Conservation (phyloP, 2,329 filamentous ascomycete species). For the Dactylellina parvicollis region DNA sequence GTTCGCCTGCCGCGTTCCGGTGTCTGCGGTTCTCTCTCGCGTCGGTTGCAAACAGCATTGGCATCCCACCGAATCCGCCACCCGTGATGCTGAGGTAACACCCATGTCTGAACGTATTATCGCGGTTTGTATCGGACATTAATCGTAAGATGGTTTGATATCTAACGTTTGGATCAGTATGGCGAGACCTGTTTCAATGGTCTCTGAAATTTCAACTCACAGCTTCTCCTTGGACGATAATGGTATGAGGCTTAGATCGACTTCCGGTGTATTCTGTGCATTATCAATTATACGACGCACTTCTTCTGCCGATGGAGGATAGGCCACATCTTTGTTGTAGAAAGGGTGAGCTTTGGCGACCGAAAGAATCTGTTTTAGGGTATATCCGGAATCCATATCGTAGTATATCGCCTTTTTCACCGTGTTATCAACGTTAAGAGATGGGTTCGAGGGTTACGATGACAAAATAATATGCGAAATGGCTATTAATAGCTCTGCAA, state of each 20-base stretch:
- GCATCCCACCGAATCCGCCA: constrained; percentile 57
- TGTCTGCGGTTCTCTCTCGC: constrained; percentile 63
- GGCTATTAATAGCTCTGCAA: no score
- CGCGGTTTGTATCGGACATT: constrained; percentile 58
- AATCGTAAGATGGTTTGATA: constrained; percentile 61
- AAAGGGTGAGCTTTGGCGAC: constrained; percentile 46
- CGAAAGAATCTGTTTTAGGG: constrained; percentile 43
- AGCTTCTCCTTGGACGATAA: constrained; percentile 12
- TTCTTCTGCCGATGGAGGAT: neutral
- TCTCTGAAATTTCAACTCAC: neutral
- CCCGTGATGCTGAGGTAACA: constrained; percentile 63
- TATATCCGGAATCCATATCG: constrained; percentile 24
- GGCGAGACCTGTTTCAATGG: neutral
- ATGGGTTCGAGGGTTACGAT: no score
- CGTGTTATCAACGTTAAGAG: no score
- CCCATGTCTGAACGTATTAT: constrained; percentile 60
- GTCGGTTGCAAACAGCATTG: constrained; percentile 63
- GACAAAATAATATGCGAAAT: no score
- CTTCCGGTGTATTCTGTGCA: neutral
- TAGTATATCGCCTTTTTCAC: no score
- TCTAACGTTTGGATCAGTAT: constrained; percentile 56
- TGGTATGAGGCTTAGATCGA: constrained; percentile 6
- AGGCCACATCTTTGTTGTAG: constrained; percentile 31
- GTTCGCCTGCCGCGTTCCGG: constrained; percentile 59
- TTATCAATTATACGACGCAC: constrained; percentile 16